Evolutionary conservation across 2,329 filamentous ascomycete genomes (phyloP).

Genomic region (Plenodomus biglobosus): DNA sequence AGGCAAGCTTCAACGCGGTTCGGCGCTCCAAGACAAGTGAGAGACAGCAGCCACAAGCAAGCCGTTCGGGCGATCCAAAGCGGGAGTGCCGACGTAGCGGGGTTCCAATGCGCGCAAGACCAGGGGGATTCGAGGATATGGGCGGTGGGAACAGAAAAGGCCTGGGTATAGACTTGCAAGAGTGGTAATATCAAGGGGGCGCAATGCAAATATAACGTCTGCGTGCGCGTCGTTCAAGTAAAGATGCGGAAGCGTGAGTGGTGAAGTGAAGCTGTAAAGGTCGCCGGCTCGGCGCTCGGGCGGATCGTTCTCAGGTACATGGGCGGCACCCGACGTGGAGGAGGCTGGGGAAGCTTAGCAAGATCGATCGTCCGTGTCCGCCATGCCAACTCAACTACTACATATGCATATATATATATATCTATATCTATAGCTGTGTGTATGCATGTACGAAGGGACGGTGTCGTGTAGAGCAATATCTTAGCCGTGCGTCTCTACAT

Average conservation of each 20-base stretch:
- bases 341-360: slow-evolving; percentile 34
- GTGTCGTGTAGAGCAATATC: no score
- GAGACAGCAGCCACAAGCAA: slow-evolving; percentile 13
- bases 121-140: no score
- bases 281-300: slow-evolving; percentile 8
- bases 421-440: no score
- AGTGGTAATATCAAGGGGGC: not conserved
- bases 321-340: slow-evolving; percentile 17
- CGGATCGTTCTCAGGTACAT: slow-evolving; percentile 16
- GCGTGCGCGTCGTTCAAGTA: not conserved
- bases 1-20: slow-evolving; percentile 12
- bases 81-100: slow-evolving; percentile 30
- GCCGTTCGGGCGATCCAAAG: slow-evolving; percentile 22
- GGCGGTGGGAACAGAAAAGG: not conserved
- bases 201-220: not conserved
- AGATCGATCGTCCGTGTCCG: no score
- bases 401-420: no score
- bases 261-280: slow-evolving; percentile 17
- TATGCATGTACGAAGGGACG: no score
- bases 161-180: not conserved
- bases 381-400: no score
- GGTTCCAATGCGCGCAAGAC: slow-evolving; percentile 17
- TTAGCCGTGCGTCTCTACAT: no score
- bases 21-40: slow-evolving; percentile 19
- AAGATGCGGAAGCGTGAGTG: slow-evolving; percentile 3